A percentile compares a stretch with the other conserved stretches of the same genome.
phyloP scores from a whole-genome alignment of 2,329 filamentous ascomycete species.

The Ciborinia camelliae region DNA sequence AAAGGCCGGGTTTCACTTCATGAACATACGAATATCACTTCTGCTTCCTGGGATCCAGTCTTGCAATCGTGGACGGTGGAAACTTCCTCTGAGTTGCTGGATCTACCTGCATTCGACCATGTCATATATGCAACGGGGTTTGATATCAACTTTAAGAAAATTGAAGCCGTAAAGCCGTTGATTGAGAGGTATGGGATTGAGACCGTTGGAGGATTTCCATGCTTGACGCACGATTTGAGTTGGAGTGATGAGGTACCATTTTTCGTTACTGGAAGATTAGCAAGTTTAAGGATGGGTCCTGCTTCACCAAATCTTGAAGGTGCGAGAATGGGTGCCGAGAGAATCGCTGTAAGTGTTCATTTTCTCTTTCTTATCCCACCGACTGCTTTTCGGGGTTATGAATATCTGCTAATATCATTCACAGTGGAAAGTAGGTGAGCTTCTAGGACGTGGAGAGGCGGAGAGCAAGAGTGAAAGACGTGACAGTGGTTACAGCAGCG shows the following conservation, averaged over 20 bases:
- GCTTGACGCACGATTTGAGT: slow-evolving; percentile 71
- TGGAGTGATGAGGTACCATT: slow-evolving; percentile 71
- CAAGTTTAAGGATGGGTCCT: slow-evolving; percentile 65
- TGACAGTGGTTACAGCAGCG: slow-evolving; percentile 24
- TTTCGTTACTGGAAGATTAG: slow-evolving; percentile 67
- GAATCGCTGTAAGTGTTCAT: slow-evolving; percentile 41
- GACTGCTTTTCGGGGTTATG: not conserved
- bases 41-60: slow-evolving; percentile 48
- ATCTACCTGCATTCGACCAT: slow-evolving; percentile 45
- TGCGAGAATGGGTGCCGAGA: slow-evolving; percentile 68
- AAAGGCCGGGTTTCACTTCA: slow-evolving; percentile 22
- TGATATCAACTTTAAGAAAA: slow-evolving; percentile 55
- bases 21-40: slow-evolving; percentile 41
- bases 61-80: slow-evolving; percentile 46
- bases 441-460: slow-evolving; percentile 18
- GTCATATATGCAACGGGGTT: slow-evolving; percentile 61
- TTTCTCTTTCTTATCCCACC: not conserved
- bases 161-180: slow-evolving; percentile 61
- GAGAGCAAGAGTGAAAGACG: not conserved
- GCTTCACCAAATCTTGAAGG: slow-evolving; percentile 72
- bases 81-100: slow-evolving; percentile 50
- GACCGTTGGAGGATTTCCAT: slow-evolving; percentile 64
- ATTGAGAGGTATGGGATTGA: slow-evolving; percentile 57
- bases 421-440: slow-evolving; percentile 27
- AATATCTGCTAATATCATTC: slow-evolving; percentile 1